Conservation (phyloP, 805 yeast species). For the Blastobotrys attinorum region DNA sequence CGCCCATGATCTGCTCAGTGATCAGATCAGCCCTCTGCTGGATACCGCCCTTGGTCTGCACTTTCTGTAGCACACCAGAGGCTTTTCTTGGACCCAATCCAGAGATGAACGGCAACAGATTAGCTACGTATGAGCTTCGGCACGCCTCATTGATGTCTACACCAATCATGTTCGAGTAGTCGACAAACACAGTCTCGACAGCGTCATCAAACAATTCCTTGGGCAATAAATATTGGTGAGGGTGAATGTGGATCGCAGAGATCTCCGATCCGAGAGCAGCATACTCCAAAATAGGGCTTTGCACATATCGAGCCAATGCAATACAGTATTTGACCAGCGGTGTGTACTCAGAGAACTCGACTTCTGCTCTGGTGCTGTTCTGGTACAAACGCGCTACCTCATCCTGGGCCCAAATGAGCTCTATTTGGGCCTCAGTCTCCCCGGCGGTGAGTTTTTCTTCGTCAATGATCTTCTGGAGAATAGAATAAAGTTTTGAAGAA, state of each 20-base stretch:
- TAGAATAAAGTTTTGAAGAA: conserved; percentile 52
- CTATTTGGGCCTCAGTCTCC: conserved; percentile 34
- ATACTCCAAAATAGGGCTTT: conserved; percentile 88
- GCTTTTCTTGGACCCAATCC: conserved; percentile 98
- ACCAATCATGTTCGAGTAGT: conserved; percentile 84
- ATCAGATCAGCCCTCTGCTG: conserved; percentile 72
- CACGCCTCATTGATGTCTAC: conserved; percentile 89
- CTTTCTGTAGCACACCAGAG: conserved; percentile 71
- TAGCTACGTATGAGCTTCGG: conserved; percentile 62
- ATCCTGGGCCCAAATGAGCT: conserved; percentile 78
- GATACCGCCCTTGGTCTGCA: conserved; percentile 63
- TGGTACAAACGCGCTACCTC: conserved; percentile 89
- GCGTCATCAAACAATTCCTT: conserved; percentile 57
- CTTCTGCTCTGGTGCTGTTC: conserved; percentile 62
- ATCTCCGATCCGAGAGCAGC: conserved; percentile 72
- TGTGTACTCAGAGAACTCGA: conserved; percentile 80
- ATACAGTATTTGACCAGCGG: conserved; percentile 75
- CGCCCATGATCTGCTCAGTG: conserved; percentile 68
- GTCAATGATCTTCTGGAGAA: conserved; percentile 45
- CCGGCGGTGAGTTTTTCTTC: conserved; percentile 40
- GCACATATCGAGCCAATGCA: conserved; percentile 85
- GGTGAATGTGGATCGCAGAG: conserved; percentile 50
- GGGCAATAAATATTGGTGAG: conserved; percentile 64
- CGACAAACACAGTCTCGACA: conserved; percentile 76
- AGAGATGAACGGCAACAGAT: conserved; percentile 65